phyloP scores from a whole-genome alignment of 2,329 filamentous ascomycete genomes.

The Leptographium procerum region DNA sequence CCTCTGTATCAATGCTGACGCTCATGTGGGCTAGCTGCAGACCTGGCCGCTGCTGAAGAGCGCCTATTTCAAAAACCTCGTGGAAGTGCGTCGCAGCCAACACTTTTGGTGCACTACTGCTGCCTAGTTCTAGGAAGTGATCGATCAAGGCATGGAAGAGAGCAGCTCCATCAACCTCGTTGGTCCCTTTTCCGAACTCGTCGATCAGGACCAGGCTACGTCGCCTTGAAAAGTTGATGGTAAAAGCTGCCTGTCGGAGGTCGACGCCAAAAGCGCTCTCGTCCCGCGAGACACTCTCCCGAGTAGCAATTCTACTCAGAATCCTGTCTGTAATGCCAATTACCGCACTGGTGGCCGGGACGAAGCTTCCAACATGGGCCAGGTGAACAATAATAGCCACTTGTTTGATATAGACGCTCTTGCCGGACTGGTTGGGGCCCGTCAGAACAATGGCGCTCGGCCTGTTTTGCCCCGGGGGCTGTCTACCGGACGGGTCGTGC shows the following conservation, averaged over 20 bases:
- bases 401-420: slow-evolving; percentile 93
- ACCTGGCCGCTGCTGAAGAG: slow-evolving; percentile 36
- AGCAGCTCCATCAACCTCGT: slow-evolving; percentile 44
- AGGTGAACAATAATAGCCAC: slow-evolving; percentile 83
- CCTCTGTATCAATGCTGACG: slow-evolving; percentile 45
- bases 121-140: slow-evolving; percentile 38
- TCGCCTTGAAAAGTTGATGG: slow-evolving; percentile 61
- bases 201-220: slow-evolving; percentile 81
- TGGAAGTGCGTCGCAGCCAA: slow-evolving; percentile 53
- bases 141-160: slow-evolving; percentile 45
- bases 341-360: slow-evolving; percentile 64
- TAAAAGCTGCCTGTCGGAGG: slow-evolving; percentile 72
- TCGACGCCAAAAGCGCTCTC: slow-evolving; percentile 65
- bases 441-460: slow-evolving; percentile 73
- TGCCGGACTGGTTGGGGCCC: slow-evolving; percentile 92
- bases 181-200: slow-evolving; percentile 68
- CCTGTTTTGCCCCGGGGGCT: slow-evolving; percentile 9
- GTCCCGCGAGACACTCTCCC: slow-evolving; percentile 46
- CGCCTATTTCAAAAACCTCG: slow-evolving; percentile 59
- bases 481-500: background rate
- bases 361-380: slow-evolving; percentile 85
- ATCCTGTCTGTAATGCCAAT: slow-evolving; percentile 92
- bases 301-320: slow-evolving; percentile 70
- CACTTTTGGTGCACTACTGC: slow-evolving; percentile 38
- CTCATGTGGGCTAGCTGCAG: slow-evolving; percentile 62